Percentiles rank a stretch among this genome's conserved stretches.
Evolutionary conservation across 371 early-diverging fungal genomes (phyloP).

Genomic region (Mortierella sp.): DNA sequence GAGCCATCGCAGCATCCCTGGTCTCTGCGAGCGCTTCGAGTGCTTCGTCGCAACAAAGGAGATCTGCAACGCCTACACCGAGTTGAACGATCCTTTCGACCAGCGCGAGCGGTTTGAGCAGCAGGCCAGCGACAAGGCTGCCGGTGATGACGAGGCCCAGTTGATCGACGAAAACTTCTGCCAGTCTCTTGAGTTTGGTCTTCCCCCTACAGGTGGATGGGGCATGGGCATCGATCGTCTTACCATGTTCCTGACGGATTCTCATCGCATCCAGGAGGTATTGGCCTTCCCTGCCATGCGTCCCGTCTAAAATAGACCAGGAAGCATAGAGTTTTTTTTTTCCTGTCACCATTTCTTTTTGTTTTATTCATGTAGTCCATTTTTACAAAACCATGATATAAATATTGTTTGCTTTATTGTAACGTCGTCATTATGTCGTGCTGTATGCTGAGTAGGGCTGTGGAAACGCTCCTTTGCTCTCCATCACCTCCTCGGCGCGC

Average conservation of each 20-base stretch:
- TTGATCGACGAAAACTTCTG: constrained; percentile 98
- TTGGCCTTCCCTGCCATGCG: constrained; percentile 96
- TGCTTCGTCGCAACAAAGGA: constrained; percentile 99
- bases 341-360: too few relatives aligned
- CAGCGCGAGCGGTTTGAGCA: constrained; percentile 98
- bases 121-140: constrained; percentile 97
- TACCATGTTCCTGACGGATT: constrained; percentile 99
- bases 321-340: too few relatives aligned
- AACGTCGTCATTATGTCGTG: background rate
- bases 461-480: too few relatives aligned
- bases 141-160: constrained; percentile 99
- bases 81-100: constrained; percentile 98
- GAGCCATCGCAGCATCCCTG: constrained; percentile 91
- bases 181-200: constrained; percentile 97
- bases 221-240: constrained; percentile 99
- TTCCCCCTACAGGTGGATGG: constrained; percentile 99
- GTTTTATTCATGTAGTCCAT: too few relatives aligned
- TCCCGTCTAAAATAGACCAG: constrained; percentile 67
- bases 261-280: constrained; percentile 99
- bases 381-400: too few relatives aligned
- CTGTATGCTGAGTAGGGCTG: too few relatives aligned
- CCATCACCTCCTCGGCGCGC: constrained; percentile 5
- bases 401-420: background rate
- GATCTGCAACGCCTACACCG: constrained; percentile 98
- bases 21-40: constrained; percentile 99